Evolutionary conservation across 768 basidiomycete genomes (phyloP).

Genomic region (Podaxis sp.): DNA sequence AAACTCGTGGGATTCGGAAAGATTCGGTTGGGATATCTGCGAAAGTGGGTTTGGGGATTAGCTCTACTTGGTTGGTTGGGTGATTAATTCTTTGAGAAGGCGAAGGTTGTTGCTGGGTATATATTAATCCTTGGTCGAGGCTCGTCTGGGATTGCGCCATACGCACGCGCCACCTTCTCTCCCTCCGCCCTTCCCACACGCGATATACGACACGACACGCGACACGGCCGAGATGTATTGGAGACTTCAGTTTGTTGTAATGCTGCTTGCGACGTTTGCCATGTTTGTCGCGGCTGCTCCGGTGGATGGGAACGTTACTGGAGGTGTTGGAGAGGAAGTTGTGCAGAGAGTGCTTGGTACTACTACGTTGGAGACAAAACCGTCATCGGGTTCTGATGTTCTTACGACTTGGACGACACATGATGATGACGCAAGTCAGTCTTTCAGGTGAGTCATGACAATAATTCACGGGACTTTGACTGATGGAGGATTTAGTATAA

Average conservation of each 20-base stretch:
- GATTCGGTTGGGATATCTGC: neutral
- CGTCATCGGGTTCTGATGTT: neutral
- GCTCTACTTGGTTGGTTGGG: neutral
- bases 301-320: neutral
- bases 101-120: neutral
- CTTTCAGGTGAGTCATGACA: neutral
- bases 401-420: neutral
- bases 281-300: slow-evolving; percentile 14
- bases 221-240: slow-evolving; percentile 11
- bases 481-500: neutral
- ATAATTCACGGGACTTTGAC: neutral
- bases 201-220: neutral
- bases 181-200: neutral
- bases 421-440: neutral
- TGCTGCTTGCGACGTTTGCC: slow-evolving; percentile 8
- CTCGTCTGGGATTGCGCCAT: neutral
- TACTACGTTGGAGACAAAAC: neutral
- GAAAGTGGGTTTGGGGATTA: neutral
- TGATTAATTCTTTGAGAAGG: too few species aligned
- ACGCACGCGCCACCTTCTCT: neutral
- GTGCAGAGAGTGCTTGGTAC: neutral
- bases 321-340: neutral
- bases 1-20: neutral
- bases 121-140: neutral
- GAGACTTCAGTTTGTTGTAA: slow-evolving; percentile 9